Evolutionary conservation across 176 grass and related monocot species (phyloP), one percentile per base, ranked within the genome.

Genomic region (Paspalum notatum): DNA sequence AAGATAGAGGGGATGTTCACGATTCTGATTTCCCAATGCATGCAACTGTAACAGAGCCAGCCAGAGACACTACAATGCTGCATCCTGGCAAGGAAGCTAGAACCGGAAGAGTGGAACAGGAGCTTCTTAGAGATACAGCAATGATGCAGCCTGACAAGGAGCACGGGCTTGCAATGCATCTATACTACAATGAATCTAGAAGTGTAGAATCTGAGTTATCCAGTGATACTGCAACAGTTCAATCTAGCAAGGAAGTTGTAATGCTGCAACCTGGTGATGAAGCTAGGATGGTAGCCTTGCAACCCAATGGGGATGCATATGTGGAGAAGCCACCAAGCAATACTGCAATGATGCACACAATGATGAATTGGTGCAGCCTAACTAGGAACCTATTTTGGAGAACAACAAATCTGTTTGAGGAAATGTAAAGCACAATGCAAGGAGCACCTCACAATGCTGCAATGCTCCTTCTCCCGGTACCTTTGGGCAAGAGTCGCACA

Each of bases 1-100:
- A 90, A 18, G 79, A 87, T 79, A 82, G 60, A 79, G 16, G 44
- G 58, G 86, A 80, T 71, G 57, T 4, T 76, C 22, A 64, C 44
- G 54, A 54, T 55, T 71, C 64, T 17, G 64, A 77, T 87, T 21
- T 40, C 37, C 46, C 47, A 52, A 62, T 81, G 72, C 61, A 77
- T 5, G 12, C 43, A 76, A 61, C 25, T 14, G 5, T 75, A 71
- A 2, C 46, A 54, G 72, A 75, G 26, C 64, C 55, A 63, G 71
- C 54, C 9, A 62, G 14, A 5, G 14, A 63, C 55, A 47, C 22
- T 58, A 26, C 18, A 76, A 47, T 71, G 12, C 5, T 60, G 26
- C 72, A 77, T 20, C 38, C 79, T 59, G 21, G 17, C n/a, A 40
- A 81, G 66, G 66, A 81, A 71, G 66, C 12, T 52, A 70, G 53